phyloP scores from a whole-genome alignment of 352 stramenopile species.

The Pythium chondricola region DNA sequence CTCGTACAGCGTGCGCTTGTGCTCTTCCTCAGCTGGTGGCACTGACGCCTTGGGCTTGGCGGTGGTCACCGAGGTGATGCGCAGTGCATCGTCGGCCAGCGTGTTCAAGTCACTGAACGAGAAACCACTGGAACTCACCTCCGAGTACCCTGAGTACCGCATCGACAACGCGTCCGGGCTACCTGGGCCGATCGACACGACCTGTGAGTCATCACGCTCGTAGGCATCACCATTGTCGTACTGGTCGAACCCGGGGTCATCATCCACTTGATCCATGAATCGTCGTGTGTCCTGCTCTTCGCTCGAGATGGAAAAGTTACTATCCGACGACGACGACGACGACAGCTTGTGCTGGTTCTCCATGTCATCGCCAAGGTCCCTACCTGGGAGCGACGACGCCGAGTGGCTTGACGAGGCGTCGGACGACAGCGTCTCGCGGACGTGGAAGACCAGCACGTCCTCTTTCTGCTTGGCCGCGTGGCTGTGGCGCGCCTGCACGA shows the following conservation, averaged over 20 bases:
- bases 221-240: background rate
- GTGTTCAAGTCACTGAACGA: slow-evolving; percentile 57
- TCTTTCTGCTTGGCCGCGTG: slow-evolving; percentile 14
- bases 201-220: slow-evolving; percentile 7
- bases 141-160: slow-evolving; percentile 21
- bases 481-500: slow-evolving; percentile 33
- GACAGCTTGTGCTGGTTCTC: background rate
- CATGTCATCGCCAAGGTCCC: slow-evolving; percentile 1
- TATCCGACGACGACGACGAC: slow-evolving; percentile 11
- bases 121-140: slow-evolving; percentile 43
- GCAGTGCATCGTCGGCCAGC: slow-evolving; percentile 31
- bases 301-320: slow-evolving; percentile 23
- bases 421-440: slow-evolving; percentile 23
- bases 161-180: background rate
- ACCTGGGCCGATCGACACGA: slow-evolving; percentile 2
- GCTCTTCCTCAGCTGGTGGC: background rate
- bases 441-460: slow-evolving; percentile 40
- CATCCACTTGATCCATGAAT: background rate
- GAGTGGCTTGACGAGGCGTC: slow-evolving; percentile 9
- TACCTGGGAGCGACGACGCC: background rate
- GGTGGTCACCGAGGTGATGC: slow-evolving; percentile 18
- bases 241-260: background rate
- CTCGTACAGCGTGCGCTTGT: slow-evolving; percentile 8
- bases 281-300: slow-evolving; percentile 2
- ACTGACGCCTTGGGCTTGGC: slow-evolving; percentile 9